Evolutionary conservation across 129 eudicot genomes (phyloP).

Genomic region (Centaurea solstitialis): DNA sequence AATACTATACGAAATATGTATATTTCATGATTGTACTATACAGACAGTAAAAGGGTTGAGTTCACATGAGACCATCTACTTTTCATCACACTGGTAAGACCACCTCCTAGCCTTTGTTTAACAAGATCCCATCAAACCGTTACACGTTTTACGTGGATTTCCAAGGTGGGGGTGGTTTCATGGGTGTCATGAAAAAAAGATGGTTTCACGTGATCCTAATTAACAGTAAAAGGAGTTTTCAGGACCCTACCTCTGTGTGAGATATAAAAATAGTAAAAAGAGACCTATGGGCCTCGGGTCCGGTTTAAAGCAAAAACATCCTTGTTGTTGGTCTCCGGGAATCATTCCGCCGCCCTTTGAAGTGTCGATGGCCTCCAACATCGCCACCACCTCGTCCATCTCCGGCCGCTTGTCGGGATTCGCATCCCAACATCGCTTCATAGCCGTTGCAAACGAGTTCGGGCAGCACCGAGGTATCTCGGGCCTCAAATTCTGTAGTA

Average conservation of each 20-base stretch:
- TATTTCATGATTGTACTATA: constrained; percentile 19
- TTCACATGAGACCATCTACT: background rate
- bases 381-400: constrained; percentile 79
- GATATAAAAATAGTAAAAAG: background rate
- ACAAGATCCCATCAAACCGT: background rate
- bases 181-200: background rate
- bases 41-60: constrained; percentile 7
- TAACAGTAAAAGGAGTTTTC: background rate
- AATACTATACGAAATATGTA: background rate
- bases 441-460: constrained; percentile 68
- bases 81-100: background rate
- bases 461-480: constrained; percentile 97
- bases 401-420: constrained; percentile 87
- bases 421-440: constrained; percentile 93
- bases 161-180: background rate
- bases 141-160: background rate
- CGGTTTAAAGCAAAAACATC: constrained; percentile 72
- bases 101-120: background rate
- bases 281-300: constrained; percentile 59
- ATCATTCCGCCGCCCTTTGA: constrained; percentile 94
- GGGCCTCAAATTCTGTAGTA: constrained; percentile 90
- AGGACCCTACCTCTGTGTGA: background rate
- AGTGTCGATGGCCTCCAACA: constrained; percentile 88
- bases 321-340: constrained; percentile 67
- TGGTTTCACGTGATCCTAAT: background rate